A percentile compares a stretch with the other conserved stretches of the same genome.
Conservation (phyloP, 1,139 yeast species). For the Yamadazyma diospyri region DNA sequence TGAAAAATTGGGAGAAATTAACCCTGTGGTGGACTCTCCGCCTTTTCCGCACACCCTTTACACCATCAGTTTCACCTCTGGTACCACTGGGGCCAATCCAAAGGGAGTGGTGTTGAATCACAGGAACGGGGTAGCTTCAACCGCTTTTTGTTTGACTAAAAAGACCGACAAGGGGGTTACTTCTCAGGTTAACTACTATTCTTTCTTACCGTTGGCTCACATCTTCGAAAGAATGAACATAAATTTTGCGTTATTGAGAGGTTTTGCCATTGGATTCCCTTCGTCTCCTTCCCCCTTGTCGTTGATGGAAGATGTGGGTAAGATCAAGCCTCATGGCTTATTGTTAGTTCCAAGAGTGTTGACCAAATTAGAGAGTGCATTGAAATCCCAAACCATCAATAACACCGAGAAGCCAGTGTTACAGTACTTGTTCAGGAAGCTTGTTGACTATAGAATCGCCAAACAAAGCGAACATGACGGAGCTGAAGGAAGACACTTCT, state of each 20-base stretch:
- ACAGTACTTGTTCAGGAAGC: slow-evolving; percentile 24
- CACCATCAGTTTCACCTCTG: slow-evolving; percentile 75
- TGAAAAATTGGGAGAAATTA: slow-evolving; percentile 49
- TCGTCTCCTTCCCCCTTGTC: slow-evolving; percentile 40
- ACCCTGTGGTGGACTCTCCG: slow-evolving; percentile 42
- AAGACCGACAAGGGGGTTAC: slow-evolving; percentile 9
- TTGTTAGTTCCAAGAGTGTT: slow-evolving; percentile 65
- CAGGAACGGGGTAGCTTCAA: slow-evolving; percentile 48
- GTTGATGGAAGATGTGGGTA: slow-evolving; percentile 54
- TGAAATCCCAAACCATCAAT: slow-evolving; percentile 41
- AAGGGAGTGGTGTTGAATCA: slow-evolving; percentile 72
- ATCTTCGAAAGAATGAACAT: slow-evolving; percentile 37
- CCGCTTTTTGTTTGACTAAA: slow-evolving; percentile 23
- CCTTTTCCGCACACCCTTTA: slow-evolving; percentile 54
- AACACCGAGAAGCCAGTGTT: slow-evolving; percentile 33
- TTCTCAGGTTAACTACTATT: slow-evolving; percentile 11
- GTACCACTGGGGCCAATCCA: slow-evolving; percentile 67
- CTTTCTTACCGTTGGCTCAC: slow-evolving; percentile 32
- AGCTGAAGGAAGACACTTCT: slow-evolving; percentile 24
- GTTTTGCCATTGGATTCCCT: slow-evolving; percentile 44
- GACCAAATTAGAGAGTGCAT: slow-evolving; percentile 55
- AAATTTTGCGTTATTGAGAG: slow-evolving; percentile 27
- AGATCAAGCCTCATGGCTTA: slow-evolving; percentile 51
- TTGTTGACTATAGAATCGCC: slow-evolving; percentile 29
- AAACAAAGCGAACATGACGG: slow-evolving; percentile 30